A percentile compares a stretch with the other conserved stretches of the same genome.
Conservation (phyloP, 202 grass and related monocot genomes). For the Schoenoplectus tabernaemontani region DNA sequence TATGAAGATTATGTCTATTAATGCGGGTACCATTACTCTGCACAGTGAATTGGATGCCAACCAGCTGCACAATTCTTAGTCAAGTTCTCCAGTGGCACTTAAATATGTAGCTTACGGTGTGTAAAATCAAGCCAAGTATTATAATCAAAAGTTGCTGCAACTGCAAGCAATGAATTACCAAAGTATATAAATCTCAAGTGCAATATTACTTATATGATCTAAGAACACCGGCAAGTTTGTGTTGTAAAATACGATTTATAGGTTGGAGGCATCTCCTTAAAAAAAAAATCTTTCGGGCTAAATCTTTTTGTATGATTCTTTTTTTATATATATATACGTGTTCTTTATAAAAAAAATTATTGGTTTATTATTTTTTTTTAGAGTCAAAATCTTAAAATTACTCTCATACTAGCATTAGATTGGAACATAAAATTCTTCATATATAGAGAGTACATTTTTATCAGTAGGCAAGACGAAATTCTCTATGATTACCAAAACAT, state of each 20-base stretch:
- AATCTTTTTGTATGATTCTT: neutral
- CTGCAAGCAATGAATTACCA: neutral
- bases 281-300: neutral
- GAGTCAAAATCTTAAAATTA: neutral
- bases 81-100: neutral
- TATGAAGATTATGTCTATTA: neutral
- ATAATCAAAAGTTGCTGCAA: neutral
- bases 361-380: neutral
- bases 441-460: neutral
- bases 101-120: neutral
- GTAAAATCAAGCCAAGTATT: neutral
- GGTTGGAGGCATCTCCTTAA: neutral
- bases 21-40: neutral
- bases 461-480: neutral
- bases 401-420: neutral
- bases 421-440: neutral
- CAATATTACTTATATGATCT: neutral
- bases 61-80: neutral
- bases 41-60: neutral
- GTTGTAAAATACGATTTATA: neutral
- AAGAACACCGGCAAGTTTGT: neutral
- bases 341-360: neutral
- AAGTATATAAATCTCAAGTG: neutral
- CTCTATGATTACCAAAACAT: neutral
- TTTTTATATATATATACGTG: neutral